These are phyloP conservation scores for Lotus japonicus DNA, from an alignment of 306 rosid genomes.

Conservation along the genomic window DNA sequence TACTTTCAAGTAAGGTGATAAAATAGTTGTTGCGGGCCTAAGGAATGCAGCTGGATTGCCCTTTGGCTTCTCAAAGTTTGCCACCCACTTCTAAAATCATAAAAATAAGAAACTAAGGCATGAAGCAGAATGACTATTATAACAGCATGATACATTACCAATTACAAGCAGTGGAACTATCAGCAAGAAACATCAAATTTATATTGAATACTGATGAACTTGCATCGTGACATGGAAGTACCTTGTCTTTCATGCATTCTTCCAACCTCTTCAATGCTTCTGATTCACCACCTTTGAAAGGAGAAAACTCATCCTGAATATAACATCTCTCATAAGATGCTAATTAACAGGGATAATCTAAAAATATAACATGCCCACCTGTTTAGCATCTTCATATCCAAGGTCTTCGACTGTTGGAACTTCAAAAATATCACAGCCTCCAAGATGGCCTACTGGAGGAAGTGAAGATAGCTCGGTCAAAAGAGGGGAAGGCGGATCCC, in stretches of 20 bases:
- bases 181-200: constrained; percentile 10
- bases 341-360: not conserved
- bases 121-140: not conserved
- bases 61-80: constrained; percentile 87
- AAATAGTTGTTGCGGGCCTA: constrained; percentile 78
- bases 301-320: constrained; percentile 69
- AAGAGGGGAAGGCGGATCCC: constrained; percentile 53
- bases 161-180: constrained; percentile 3
- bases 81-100: constrained; percentile 68
- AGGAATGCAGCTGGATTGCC: constrained; percentile 85
- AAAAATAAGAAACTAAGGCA: not conserved
- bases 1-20: constrained; percentile 93
- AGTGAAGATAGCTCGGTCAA: constrained; percentile 41
- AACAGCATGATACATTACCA: not conserved
- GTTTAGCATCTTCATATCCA: constrained; percentile 55
- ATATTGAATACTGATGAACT: not conserved
- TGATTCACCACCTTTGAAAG: constrained; percentile 92
- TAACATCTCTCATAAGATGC: constrained; percentile 13
- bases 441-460: constrained; percentile 57
- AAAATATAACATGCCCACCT: constrained; percentile 34
- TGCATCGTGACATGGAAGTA: constrained; percentile 6
- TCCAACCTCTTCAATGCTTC: constrained; percentile 76
- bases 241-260: constrained; percentile 63
- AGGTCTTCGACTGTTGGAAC: constrained; percentile 73
- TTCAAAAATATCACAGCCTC: constrained; percentile 47